phyloP scores from a whole-genome alignment of 2,329 filamentous ascomycete genomes.

The Phialophora expanda region DNA sequence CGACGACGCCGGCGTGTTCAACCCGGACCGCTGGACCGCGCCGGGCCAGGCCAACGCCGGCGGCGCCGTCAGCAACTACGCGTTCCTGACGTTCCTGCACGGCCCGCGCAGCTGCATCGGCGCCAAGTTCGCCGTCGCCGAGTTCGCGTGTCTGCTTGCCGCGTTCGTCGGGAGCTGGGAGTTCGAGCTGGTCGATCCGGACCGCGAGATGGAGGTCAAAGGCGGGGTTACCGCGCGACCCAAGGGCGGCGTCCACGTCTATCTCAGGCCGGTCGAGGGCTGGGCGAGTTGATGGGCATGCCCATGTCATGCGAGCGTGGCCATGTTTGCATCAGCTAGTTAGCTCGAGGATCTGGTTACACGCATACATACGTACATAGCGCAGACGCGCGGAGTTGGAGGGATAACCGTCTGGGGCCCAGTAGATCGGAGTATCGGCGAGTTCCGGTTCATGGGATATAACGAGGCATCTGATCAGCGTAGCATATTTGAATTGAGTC shows the following conservation, averaged over 20 bases:
- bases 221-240: slow-evolving; percentile 75
- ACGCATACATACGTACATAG: neutral
- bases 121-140: slow-evolving; percentile 65
- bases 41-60: slow-evolving; percentile 61
- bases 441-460: neutral
- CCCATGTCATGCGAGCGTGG: too few species aligned
- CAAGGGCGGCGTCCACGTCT: slow-evolving; percentile 72
- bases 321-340: too few species aligned
- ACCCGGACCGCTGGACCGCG: slow-evolving; percentile 76
- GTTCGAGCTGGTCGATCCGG: slow-evolving; percentile 67
- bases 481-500: neutral
- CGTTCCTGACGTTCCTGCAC: slow-evolving; percentile 77
- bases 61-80: slow-evolving; percentile 73
- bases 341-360: neutral
- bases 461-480: neutral
- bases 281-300: slow-evolving; percentile 56
- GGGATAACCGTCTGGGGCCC: neutral
- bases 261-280: slow-evolving; percentile 68
- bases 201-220: slow-evolving; percentile 67
- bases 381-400: neutral
- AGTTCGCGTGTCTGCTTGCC: slow-evolving; percentile 83
- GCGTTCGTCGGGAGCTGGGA: slow-evolving; percentile 75
- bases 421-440: neutral
- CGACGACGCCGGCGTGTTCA: slow-evolving; percentile 72
- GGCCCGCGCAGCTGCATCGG: slow-evolving; percentile 52